Evolutionary conservation across 139 green algal species (phyloP).

Genomic region (Asterochloris sp.): DNA sequence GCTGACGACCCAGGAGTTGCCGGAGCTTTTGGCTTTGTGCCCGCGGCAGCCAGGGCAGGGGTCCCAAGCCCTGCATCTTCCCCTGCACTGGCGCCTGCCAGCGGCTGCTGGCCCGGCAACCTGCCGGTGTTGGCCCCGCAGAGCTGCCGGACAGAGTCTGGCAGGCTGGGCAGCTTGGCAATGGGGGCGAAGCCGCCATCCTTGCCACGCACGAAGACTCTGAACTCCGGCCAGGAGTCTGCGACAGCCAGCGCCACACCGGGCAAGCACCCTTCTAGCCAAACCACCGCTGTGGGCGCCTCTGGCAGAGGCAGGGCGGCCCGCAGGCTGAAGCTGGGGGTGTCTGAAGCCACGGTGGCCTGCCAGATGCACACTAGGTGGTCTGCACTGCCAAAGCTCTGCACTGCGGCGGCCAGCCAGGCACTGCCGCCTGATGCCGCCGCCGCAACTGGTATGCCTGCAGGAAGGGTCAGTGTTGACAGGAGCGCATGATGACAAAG

Average conservation of each 20-base stretch:
- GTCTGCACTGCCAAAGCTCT: too few relatives aligned
- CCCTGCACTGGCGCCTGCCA: background rate
- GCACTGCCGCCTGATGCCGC: too few relatives aligned
- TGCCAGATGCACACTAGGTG: slow-evolving; percentile 2
- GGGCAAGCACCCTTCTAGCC: slow-evolving; percentile 25
- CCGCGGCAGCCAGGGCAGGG: background rate
- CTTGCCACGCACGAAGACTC: slow-evolving; percentile 1
- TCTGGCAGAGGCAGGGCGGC: slow-evolving; percentile 32
- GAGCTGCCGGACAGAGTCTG: background rate
- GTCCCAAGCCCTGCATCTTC: background rate
- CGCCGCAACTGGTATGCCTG: too few relatives aligned
- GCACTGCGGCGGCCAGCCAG: too few relatives aligned
- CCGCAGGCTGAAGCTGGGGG: slow-evolving; percentile 26
- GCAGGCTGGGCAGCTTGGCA: background rate
- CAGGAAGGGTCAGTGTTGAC: too few relatives aligned
- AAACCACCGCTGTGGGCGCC: slow-evolving; percentile 32
- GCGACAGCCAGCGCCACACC: slow-evolving; percentile 28
- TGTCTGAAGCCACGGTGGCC: background rate
- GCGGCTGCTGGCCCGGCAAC: background rate
- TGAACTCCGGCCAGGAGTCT: slow-evolving; percentile 11
- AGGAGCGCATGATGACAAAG: too few relatives aligned
- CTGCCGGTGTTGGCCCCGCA: background rate
- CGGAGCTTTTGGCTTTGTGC: background rate
- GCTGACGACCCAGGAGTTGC: too few relatives aligned
- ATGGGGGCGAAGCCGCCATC: background rate